Evolutionary conservation across 129 eudicot species (phyloP).

Genomic region (Flaveria trinervia): DNA sequence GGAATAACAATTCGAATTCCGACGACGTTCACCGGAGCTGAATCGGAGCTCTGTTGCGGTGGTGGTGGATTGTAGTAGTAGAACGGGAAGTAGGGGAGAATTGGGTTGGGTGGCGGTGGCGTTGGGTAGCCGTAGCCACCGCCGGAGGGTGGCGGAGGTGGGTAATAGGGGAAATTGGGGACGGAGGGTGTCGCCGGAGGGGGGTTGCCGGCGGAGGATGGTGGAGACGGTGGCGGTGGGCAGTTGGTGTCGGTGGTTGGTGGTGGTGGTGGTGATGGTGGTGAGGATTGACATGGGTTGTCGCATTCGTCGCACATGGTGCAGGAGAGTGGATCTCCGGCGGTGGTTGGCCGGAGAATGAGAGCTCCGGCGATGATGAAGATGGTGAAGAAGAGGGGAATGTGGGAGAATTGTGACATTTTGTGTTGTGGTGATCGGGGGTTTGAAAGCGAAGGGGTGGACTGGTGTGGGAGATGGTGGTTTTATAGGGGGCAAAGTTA

Average conservation of each 20-base stretch:
- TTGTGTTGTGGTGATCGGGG: neutral
- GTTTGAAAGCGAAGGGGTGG: slow-evolving; percentile 12
- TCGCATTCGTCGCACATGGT: slow-evolving; percentile 73
- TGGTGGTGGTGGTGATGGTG: slow-evolving; percentile 51
- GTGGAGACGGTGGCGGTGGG: slow-evolving; percentile 56
- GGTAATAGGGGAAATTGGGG: slow-evolving; percentile 38
- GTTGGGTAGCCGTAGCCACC: slow-evolving; percentile 11
- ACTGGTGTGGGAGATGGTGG: neutral
- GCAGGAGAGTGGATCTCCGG: slow-evolving; percentile 61
- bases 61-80: slow-evolving; percentile 62
- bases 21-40: slow-evolving; percentile 14
- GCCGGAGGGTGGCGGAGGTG: slow-evolving; percentile 42
- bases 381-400: slow-evolving; percentile 15
- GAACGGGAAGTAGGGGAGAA: slow-evolving; percentile 39
- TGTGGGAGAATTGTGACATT: slow-evolving; percentile 21
- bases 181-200: slow-evolving; percentile 42
- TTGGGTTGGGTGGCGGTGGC: slow-evolving; percentile 7
- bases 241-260: slow-evolving; percentile 30
- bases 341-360: slow-evolving; percentile 22
- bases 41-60: slow-evolving; percentile 16
- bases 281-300: slow-evolving; percentile 67
- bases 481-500: neutral
- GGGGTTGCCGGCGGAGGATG: slow-evolving; percentile 10
- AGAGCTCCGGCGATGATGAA: slow-evolving; percentile 15
- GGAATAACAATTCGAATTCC: slow-evolving; percentile 4